phyloP scores from a whole-genome alignment of 1,284 basidiomycete species.

The Fistulinella cinereoalba region DNA sequence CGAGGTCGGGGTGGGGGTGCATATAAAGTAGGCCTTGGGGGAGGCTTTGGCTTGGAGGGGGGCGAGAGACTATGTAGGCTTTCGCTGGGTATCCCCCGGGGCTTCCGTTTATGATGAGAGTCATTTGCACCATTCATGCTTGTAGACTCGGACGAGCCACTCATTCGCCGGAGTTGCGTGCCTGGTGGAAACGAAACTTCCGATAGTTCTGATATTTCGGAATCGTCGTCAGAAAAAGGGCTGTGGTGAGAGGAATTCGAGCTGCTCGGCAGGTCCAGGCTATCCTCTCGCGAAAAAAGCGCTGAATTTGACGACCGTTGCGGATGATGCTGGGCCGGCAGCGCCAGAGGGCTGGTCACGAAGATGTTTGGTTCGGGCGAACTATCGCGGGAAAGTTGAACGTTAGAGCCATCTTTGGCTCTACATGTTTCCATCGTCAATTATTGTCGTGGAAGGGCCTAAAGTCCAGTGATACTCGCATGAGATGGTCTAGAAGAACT shows the following conservation, averaged over 20 bases:
- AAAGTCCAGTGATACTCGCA: slow-evolving; percentile 15
- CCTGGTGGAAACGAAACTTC: slow-evolving; percentile 12
- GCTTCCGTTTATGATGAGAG: slow-evolving; percentile 5
- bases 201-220: slow-evolving; percentile 26
- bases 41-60: no score
- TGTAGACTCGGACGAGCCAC: slow-evolving; percentile 1
- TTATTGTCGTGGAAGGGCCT: no score
- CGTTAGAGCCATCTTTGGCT: slow-evolving; percentile 7
- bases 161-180: slow-evolving; percentile 4
- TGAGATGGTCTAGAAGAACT: slow-evolving; percentile 12
- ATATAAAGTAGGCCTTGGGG: slow-evolving; percentile 15
- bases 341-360: slow-evolving; percentile 22
- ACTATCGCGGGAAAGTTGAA: slow-evolving; percentile 12
- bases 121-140: background rate
- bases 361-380: slow-evolving; percentile 28
- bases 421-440: slow-evolving; percentile 4
- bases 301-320: slow-evolving; percentile 11
- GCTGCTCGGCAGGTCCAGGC: no score
- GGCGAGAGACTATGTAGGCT: slow-evolving; percentile 11
- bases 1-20: slow-evolving; percentile 22
- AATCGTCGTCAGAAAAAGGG: slow-evolving; percentile 33
- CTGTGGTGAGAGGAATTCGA: slow-evolving; percentile 24
- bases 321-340: slow-evolving; percentile 15
- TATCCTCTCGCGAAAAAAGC: slow-evolving; percentile 23
- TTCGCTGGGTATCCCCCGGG: slow-evolving; percentile 25